Base-by-base conservation (phyloP, 768 basidiomycete genomes). In the Candolleomyces efflorescens region DNA sequence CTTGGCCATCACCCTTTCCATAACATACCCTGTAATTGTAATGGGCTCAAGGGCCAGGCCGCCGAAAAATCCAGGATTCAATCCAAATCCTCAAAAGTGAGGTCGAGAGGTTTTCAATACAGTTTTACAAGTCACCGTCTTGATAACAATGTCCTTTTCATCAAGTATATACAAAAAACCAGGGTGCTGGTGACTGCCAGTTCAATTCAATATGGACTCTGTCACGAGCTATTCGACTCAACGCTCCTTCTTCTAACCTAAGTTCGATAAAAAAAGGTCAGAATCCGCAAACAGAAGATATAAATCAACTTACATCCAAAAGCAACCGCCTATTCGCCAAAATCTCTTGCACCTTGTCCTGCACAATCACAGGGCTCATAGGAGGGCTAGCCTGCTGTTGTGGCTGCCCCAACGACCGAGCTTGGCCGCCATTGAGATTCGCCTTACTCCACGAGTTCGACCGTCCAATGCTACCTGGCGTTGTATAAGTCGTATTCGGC, bases 281-380 rank as follows among this genome's bases (percentile, higher is more conserved):
- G 23, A 48, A 48, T 43, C 2, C 9, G 3, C 17, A 48, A 48
- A 48, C 3, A 13, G 23, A 48, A 22, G 23, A 17, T 4, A 10
- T 22, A 24, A 20, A 37, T 43, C 54, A 43, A 70, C 76, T 44
- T 53, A 77, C 77, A 63, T 77, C 71, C 49, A 77, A 65, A 41
- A 78, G 61, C 9, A 74, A 75, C 53, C 69, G 69, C 57, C 75
- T 62, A 43, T 53, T 53, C 15, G 62, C 66, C 38, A 73, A 65
- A 38, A 70, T 53, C 37, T 69, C 66, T 48, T 66, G 65, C 54
- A 53, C 64, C 18, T 58, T 68, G 48, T 47, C 67, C 54, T 51
- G 60, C 47, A 38, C 17, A 15, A 48, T 26, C 41, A 27, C 64
- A 2, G 36, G 22, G 13, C 15, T 37, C 9, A 41, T 26, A 1